These are phyloP conservation scores for Debaryomycetaceae sp. DNA, from an alignment of 1,139 yeast species.

Conservation along the genomic window DNA sequence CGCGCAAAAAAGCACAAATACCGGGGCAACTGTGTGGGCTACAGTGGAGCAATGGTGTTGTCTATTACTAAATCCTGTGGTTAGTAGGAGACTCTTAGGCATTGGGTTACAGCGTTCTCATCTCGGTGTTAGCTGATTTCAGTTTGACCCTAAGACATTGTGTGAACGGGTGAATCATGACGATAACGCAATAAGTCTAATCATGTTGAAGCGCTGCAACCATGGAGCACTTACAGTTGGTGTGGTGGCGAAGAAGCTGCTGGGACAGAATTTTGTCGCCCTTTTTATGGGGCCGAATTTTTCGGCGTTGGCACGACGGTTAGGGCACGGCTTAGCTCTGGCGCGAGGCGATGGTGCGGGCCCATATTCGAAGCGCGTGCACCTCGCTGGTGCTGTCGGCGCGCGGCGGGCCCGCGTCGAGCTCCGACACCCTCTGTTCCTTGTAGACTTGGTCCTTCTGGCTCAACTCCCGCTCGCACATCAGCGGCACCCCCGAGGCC, in stretches of 20 bases:
- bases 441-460: conserved; percentile 38
- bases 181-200: conserved; percentile 37
- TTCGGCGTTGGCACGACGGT: too few species aligned
- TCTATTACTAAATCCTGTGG: neutral
- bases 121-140: conserved; percentile 43
- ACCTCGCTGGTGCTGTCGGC: too few species aligned
- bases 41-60: neutral
- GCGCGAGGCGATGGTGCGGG: too few species aligned
- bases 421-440: conserved; percentile 22
- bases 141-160: conserved; percentile 29
- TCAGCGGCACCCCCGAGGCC: conserved; percentile 28
- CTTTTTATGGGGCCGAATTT: too few species aligned
- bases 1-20: neutral
- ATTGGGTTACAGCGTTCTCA: conserved; percentile 16
- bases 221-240: neutral
- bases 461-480: conserved; percentile 24
- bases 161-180: conserved; percentile 32
- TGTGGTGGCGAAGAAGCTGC: too few species aligned
- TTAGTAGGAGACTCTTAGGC: conserved; percentile 1
- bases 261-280: too few species aligned
- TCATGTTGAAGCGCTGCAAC: conserved; percentile 14
- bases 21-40: neutral
- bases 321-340: too few species aligned
- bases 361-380: too few species aligned
- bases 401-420: too few species aligned